Evolutionary conservation across 2,329 filamentous ascomycete species (phyloP).

Genomic region (Periconia macrospinosa): DNA sequence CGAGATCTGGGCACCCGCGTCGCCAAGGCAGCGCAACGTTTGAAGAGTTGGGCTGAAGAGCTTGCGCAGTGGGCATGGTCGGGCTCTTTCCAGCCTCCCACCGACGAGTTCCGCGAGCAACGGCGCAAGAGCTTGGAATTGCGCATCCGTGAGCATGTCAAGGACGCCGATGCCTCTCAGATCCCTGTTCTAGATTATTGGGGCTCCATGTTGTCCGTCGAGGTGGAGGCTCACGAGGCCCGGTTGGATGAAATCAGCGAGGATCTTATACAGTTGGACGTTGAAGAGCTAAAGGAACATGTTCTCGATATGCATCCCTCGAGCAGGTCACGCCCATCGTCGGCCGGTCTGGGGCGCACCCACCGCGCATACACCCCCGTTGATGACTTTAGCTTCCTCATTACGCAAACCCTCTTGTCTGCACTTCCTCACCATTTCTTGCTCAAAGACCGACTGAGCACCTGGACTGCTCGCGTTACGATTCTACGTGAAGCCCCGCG

Average conservation of each 20-base stretch:
- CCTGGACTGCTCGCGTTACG: conserved; percentile 75
- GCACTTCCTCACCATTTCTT: conserved; percentile 79
- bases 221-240: conserved; percentile 69
- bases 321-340: conserved; percentile 49
- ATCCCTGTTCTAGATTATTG: conserved; percentile 55
- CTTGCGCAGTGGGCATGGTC: conserved; percentile 65
- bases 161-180: conserved; percentile 21
- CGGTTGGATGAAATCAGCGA: conserved; percentile 74
- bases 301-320: conserved; percentile 75
- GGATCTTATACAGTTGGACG: conserved; percentile 69
- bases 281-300: conserved; percentile 88
- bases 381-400: conserved; percentile 86
- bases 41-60: conserved; percentile 77
- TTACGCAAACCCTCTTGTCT: conserved; percentile 90
- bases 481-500: conserved; percentile 74
- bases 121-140: conserved; percentile 35
- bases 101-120: conserved; percentile 25
- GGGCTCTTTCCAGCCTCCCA: conserved; percentile 49
- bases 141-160: conserved; percentile 34
- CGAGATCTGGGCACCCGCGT: conserved; percentile 72
- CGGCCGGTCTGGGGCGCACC: conserved; percentile 35
- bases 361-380: conserved; percentile 65
- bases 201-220: conserved; percentile 68
- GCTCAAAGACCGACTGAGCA: conserved; percentile 70
- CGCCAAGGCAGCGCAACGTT: conserved; percentile 69